phyloP scores from a whole-genome alignment of 257 asterid species.

The Scutellaria barbata region DNA sequence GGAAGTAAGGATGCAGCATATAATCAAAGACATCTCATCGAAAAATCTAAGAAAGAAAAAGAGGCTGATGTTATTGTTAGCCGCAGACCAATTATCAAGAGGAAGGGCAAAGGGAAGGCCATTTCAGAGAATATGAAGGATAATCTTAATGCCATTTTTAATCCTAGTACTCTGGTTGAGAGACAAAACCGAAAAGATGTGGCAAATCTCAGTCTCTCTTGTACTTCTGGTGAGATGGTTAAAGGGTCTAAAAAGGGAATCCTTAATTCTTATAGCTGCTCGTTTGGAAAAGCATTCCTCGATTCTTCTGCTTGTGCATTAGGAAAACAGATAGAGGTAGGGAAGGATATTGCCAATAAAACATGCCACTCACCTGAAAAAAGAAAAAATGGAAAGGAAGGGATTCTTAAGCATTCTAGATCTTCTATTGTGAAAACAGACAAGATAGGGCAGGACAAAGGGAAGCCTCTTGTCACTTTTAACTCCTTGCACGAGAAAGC shows the following conservation, averaged over 20 bases:
- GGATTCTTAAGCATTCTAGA: constrained; percentile 28
- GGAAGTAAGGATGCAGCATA: constrained; percentile 32
- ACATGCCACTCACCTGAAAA: constrained; percentile 39
- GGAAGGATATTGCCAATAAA: constrained; percentile 27
- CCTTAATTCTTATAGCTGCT: too few species aligned
- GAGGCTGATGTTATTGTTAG: constrained; percentile 30
- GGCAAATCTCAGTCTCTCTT: too few species aligned
- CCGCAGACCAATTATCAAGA: constrained; percentile 40
- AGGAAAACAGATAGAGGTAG: constrained; percentile 16
- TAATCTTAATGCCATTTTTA: background rate
- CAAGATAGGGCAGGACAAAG: constrained; percentile 42
- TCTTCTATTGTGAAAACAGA: constrained; percentile 29
- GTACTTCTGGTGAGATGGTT: too few species aligned
- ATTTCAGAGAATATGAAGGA: constrained; percentile 33
- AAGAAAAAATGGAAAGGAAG: constrained; percentile 31
- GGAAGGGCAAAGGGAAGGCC: constrained; percentile 48
- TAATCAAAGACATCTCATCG: constrained; percentile 10
- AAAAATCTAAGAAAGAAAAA: constrained; percentile 18
- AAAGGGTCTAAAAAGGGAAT: too few species aligned
- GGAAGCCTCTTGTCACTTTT: constrained; percentile 41
- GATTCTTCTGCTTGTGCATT: constrained; percentile 28
- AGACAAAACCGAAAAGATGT: too few species aligned
- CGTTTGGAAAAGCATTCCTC: background rate
- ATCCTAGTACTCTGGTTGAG: too few species aligned
- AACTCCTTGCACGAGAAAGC: constrained; percentile 34